Conservation (phyloP, 257 asterid genomes). For the Solanum megistacrolobum region DNA sequence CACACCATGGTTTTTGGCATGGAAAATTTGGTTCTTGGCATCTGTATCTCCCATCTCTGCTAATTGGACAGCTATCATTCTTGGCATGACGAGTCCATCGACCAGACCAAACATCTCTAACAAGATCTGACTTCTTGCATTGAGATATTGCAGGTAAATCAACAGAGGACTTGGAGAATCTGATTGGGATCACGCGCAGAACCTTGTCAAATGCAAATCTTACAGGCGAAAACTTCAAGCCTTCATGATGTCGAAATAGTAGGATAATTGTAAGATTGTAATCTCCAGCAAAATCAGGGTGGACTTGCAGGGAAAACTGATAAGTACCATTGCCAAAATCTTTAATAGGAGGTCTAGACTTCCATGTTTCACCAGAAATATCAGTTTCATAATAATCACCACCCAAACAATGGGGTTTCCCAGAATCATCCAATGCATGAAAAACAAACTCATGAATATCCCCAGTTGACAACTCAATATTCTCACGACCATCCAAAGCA, state of each 20-base stretch:
- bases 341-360: conserved; percentile 71
- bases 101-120: conserved; percentile 70
- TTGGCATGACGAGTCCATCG: conserved; percentile 82
- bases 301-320: conserved; percentile 66
- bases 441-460: conserved; percentile 64
- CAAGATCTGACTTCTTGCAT: conserved; percentile 46
- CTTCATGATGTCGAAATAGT: conserved; percentile 56
- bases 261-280: conserved; percentile 69
- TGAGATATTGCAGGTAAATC: conserved; percentile 33
- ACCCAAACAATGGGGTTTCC: conserved; percentile 57
- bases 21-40: conserved; percentile 61
- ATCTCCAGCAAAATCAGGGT: conserved; percentile 70
- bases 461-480: conserved; percentile 43
- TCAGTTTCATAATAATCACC: conserved; percentile 90
- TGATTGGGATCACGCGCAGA: conserved; percentile 51
- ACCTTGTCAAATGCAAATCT: conserved; percentile 53
- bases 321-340: conserved; percentile 79
- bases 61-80: conserved; percentile 55
- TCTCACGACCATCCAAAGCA: conserved; percentile 33
- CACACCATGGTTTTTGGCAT: conserved; percentile 73
- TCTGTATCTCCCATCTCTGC: conserved; percentile 66
- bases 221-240: conserved; percentile 56
- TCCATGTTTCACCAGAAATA: conserved; percentile 76
- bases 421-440: conserved; percentile 75
- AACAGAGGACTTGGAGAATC: conserved; percentile 28